Evolutionary conservation across 306 rosid species (phyloP).

Genomic region (Clitoria ternatea): DNA sequence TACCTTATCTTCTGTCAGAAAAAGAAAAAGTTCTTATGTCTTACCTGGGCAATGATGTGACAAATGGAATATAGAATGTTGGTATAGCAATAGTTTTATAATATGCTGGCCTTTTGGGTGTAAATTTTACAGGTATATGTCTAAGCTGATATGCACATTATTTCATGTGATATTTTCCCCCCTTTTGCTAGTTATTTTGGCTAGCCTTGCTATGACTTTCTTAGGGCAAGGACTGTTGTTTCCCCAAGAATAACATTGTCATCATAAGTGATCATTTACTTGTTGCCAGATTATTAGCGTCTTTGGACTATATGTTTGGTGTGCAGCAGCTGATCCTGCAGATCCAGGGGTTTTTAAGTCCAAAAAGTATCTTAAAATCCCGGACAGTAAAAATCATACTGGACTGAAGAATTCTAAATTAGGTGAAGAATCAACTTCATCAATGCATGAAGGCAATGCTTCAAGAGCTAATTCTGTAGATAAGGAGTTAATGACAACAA

Average conservation of each 20-base stretch:
- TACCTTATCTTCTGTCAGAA: neutral
- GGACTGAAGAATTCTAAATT: conserved; percentile 49
- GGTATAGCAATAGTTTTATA: neutral
- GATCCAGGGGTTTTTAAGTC: conserved; percentile 86
- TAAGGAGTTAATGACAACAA: conserved; percentile 41
- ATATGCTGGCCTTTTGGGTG: too few relatives aligned
- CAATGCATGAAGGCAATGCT: conserved; percentile 51
- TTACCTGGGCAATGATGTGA: neutral
- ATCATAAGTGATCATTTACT: conserved; percentile 19
- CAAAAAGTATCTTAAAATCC: conserved; percentile 60
- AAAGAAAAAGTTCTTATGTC: neutral
- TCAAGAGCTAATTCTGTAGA: conserved; percentile 40
- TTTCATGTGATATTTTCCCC: neutral
- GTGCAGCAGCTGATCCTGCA: conserved; percentile 90
- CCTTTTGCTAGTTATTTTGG: neutral
- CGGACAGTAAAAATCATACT: conserved; percentile 39
- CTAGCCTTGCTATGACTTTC: neutral
- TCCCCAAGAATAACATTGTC: neutral
- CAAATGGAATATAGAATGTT: neutral
- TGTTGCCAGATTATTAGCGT: conserved; percentile 69
- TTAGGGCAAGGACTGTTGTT: neutral
- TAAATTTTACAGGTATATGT: neutral
- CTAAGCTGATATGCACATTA: neutral
- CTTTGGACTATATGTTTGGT: conserved; percentile 85
- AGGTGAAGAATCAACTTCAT: conserved; percentile 60